Base-by-base conservation (phyloP, 129 eudicot species). In the Deinandra increscens region DNA sequence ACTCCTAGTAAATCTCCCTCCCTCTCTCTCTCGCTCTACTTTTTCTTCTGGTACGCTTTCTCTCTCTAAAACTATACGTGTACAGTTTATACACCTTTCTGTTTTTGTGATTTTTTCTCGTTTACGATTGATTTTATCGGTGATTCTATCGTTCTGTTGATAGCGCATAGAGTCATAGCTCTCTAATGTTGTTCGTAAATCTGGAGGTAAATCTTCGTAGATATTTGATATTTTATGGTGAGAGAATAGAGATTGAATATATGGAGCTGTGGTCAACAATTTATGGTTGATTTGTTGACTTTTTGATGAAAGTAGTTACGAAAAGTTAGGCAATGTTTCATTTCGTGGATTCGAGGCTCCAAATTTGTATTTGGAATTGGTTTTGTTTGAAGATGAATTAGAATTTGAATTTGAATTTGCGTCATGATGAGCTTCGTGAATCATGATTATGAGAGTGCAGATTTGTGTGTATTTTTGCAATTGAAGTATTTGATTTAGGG, bases 201-300 rank as follows among this genome's bases (percentile, higher is more conserved):
- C 11, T 34, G 26, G 41, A 55, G 46, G 17, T 49, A 42, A 44
- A 51, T 53, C 8, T 51, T 13, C 19, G 0, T 43, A 20, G 6
- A 45, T 61, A 26, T 74, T 29, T 15, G 2, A 36, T 55, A 34
- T 45, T 46, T 45, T 44, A 43, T 60, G 23, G 54, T 19, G 26
- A 41, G 36, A 9, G 3, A 55, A 41, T 75, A 38, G 66, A 55
- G 26, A 41, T 22, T 3, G 3, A 55, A 41, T 75, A 38, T 66
- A 55, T 66, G 68, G 59, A 66, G 73, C 17, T 46, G 6, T 60
- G 45, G 75, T 76, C 74, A 76, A 68, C 74, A 59, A 68, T 59
- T 20, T 59, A 2, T 46, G 15, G 70, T 76, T 17, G 60, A 67
- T 75, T 56, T 4, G 60, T 55, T 69, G 65, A 77, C 71, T 69